Evolutionary conservation across 2,329 filamentous ascomycete species (phyloP).

Genomic region (Phoma sp.): DNA sequence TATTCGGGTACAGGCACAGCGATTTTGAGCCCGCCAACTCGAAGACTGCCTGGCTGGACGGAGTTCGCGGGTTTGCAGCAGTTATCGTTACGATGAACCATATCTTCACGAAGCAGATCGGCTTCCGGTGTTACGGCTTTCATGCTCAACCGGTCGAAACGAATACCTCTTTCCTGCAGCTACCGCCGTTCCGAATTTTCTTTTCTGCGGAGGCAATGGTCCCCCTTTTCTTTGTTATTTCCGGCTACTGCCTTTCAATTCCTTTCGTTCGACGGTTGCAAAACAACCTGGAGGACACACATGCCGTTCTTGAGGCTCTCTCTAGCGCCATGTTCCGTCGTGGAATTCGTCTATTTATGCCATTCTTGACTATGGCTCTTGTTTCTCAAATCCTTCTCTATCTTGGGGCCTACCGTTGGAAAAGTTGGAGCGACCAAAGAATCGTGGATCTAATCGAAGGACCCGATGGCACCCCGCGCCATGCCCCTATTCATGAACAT

Average conservation of each 20-base stretch:
- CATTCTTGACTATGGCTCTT: neutral
- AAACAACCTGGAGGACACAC: neutral
- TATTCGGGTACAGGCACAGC: neutral
- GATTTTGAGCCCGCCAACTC: neutral
- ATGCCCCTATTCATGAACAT: neutral
- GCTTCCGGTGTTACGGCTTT: constrained; percentile 10
- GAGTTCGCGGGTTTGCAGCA: constrained; percentile 19
- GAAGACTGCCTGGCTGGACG: constrained; percentile 16
- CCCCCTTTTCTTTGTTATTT: constrained; percentile 58
- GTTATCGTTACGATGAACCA: constrained; percentile 19
- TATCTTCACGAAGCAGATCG: constrained; percentile 4
- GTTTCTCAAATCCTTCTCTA: constrained; percentile 4
- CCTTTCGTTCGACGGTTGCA: neutral
- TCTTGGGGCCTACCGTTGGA: constrained; percentile 1
- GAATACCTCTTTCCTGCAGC: constrained; percentile 17
- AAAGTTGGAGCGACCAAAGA: neutral
- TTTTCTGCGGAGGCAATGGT: constrained; percentile 55
- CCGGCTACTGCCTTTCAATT: constrained; percentile 56
- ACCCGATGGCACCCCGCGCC: neutral
- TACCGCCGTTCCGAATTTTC: constrained; percentile 21
- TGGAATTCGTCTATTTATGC: neutral
- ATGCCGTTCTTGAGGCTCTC: neutral
- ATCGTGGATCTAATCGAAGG: neutral
- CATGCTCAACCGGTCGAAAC: neutral
- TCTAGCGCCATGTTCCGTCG: neutral